These are phyloP conservation scores for Delitschia confertaspora DNA, from an alignment of 495 filamentous ascomycete species.

Conservation along the genomic window DNA sequence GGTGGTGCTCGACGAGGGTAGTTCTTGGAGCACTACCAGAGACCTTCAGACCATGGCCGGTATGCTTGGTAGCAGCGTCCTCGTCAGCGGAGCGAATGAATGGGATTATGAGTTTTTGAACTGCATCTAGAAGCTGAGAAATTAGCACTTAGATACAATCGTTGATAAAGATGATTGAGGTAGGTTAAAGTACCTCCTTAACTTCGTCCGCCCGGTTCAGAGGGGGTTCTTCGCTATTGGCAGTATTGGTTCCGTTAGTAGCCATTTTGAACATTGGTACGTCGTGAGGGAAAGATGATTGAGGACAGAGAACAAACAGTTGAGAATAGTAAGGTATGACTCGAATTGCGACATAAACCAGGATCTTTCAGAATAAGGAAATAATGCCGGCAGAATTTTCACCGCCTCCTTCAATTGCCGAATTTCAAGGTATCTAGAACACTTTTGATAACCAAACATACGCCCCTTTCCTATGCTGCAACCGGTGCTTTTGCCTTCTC, in stretches of 20 bases:
- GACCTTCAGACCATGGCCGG: constrained; percentile 46
- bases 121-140: constrained; percentile 58
- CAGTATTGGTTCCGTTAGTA: neutral
- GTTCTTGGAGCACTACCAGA: constrained; percentile 42
- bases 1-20: constrained; percentile 58
- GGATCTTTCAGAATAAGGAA: constrained; percentile 34
- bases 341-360: constrained; percentile 15
- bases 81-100: constrained; percentile 72
- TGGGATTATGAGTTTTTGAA: constrained; percentile 65
- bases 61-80: constrained; percentile 43
- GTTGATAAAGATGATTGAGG: constrained; percentile 1
- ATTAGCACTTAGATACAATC: constrained; percentile 1
- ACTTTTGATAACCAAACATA: neutral
- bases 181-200: constrained; percentile 41
- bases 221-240: constrained; percentile 11
- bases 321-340: neutral
- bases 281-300: neutral
- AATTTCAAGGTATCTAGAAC: constrained; percentile 8
- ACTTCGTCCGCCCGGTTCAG: constrained; percentile 45
- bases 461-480: constrained; percentile 1
- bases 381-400: constrained; percentile 8
- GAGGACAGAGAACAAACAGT: neutral
- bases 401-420: constrained; percentile 6
- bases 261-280: constrained; percentile 4
- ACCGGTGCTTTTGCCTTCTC: constrained; percentile 14